These are phyloP conservation scores for Tolypocladium tropicale DNA, from an alignment of 2,329 filamentous ascomycete species.

Conservation along the genomic window DNA sequence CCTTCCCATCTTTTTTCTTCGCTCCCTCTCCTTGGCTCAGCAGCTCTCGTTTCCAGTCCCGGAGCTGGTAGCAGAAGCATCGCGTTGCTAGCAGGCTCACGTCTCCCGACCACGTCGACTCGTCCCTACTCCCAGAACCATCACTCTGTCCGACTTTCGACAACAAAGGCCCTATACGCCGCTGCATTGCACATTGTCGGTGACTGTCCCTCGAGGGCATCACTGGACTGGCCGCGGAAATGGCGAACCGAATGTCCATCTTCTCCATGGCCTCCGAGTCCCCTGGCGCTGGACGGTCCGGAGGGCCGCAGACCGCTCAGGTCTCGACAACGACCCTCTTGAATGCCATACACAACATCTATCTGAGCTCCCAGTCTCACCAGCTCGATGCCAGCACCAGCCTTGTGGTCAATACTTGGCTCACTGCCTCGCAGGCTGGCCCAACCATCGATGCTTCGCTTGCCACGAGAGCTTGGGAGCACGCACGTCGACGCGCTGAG, in stretches of 20 bases:
- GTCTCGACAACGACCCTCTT: conserved; percentile 89
- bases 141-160: not conserved
- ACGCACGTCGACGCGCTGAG: conserved; percentile 86
- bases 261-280: conserved; percentile 59
- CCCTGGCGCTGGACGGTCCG: conserved; percentile 42
- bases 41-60: not conserved
- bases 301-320: conserved; percentile 61
- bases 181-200: conserved; percentile 5
- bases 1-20: conserved; percentile 22
- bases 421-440: conserved; percentile 64
- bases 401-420: conserved; percentile 90
- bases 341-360: conserved; percentile 85
- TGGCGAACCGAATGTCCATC: conserved; percentile 59
- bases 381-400: conserved; percentile 82
- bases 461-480: conserved; percentile 83
- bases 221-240: conserved; percentile 20
- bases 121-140: not conserved
- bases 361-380: conserved; percentile 73
- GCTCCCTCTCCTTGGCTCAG: not conserved
- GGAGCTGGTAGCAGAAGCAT: not conserved
- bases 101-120: not conserved
- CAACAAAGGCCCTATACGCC: not conserved
- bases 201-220: conserved; percentile 30
- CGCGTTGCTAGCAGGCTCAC: not conserved
- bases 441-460: conserved; percentile 70